Conservation (phyloP, 495 filamentous ascomycete species). For the Talaromyces trachyspermus region DNA sequence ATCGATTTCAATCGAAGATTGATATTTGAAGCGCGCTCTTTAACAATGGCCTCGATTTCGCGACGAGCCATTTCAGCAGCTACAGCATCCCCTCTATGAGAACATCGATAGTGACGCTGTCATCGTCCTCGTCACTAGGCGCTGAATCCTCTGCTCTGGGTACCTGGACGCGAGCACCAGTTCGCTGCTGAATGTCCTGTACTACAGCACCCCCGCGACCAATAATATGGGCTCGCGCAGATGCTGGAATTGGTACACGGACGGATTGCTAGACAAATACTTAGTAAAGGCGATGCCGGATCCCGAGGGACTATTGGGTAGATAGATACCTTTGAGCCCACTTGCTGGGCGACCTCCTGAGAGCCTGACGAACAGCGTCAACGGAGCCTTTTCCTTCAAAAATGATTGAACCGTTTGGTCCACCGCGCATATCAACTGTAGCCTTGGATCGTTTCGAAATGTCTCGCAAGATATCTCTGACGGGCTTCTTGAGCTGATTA, state of each 20-base stretch:
- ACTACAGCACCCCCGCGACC: slow-evolving; percentile 85
- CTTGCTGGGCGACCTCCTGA: slow-evolving; percentile 77
- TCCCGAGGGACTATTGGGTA: neutral
- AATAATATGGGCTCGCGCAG: slow-evolving; percentile 78
- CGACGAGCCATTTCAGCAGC: slow-evolving; percentile 71
- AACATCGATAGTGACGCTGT: slow-evolving; percentile 75
- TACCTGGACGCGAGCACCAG: slow-evolving; percentile 80
- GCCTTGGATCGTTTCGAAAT: slow-evolving; percentile 85
- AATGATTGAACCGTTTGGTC: slow-evolving; percentile 58
- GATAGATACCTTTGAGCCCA: slow-evolving; percentile 67
- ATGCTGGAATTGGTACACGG: slow-evolving; percentile 72
- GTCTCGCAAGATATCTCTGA: slow-evolving; percentile 75
- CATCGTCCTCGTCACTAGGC: slow-evolving; percentile 52
- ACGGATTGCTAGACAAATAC: slow-evolving; percentile 52
- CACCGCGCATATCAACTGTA: slow-evolving; percentile 64
- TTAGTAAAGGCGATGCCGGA: slow-evolving; percentile 11
- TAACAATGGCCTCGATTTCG: slow-evolving; percentile 77
- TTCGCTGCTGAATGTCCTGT: slow-evolving; percentile 74
- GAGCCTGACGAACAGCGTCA: slow-evolving; percentile 68
- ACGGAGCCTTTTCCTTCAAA: slow-evolving; percentile 76
- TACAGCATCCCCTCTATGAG: slow-evolving; percentile 83
- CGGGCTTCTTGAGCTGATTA: slow-evolving; percentile 70
- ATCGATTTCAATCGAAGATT: slow-evolving; percentile 70
- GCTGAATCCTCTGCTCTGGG: slow-evolving; percentile 62
- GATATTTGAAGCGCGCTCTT: slow-evolving; percentile 75